Base-by-base conservation (phyloP, 306 rosid species). In the Vachellia collinsii region DNA sequence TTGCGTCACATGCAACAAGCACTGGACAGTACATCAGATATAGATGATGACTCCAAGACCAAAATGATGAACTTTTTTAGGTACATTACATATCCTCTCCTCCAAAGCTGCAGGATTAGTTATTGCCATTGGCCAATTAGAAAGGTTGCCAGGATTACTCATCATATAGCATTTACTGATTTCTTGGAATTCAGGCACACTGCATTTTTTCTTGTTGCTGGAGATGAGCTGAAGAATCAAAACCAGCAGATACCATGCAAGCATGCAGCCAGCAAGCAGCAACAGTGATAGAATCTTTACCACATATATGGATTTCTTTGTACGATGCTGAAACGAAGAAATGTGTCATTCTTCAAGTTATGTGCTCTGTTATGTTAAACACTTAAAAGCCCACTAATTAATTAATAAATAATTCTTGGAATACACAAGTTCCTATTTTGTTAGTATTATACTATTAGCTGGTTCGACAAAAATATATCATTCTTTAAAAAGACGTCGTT, bases 161-260 rank as follows among this genome's bases (percentile, higher is more conserved):
- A 12, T 62, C 16, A 12, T 76, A 72, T 76, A 64, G 48, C 68
- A 5, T 74, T 41, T 34, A 53, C n/a, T 22, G 50, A 11, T 77
- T 7, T 79, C 62, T 51, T 76, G 11, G 79, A 72, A 76, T 78
- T 81, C 82, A 90, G 97, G 87, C 95, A 91, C 89, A 92, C 99
- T 11, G 94, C 97, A 41, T 93, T 89, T 82, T 93, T 95, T 85
- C 91, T 95, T 38, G 97, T 93, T 81, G 96, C 98, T 38, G 98
- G 98, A 29, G 83, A 91, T 81, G 87, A 89, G 70, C 76, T 82
- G 76, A 91, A 89, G 90, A 85, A 83, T 83, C 95, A 84, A 64
- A 83, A 76, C 83, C 80, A 75, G 63, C 89, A 76, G 65, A 29
- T 78, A 38, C 86, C 85, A 22, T 88, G 93, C 80, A 89, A 88